Percentiles rank a stretch among this genome's conserved stretches.
Conservation (phyloP, 2,329 filamentous ascomycete genomes). For the Fusarium poae region DNA sequence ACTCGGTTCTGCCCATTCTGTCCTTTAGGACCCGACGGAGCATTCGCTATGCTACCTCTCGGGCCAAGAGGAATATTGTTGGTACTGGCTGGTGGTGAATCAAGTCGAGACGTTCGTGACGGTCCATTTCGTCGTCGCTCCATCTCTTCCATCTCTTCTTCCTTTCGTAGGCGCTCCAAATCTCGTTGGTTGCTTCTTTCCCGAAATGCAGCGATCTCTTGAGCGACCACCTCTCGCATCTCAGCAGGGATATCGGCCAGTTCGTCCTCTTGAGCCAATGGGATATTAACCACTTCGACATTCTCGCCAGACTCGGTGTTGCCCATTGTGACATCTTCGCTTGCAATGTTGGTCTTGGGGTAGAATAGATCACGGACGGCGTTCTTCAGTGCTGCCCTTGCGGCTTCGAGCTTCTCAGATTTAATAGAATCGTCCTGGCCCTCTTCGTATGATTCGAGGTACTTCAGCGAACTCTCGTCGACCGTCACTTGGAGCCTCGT, state of each 20-base stretch:
- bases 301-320: conserved; percentile 73
- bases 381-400: conserved; percentile 74
- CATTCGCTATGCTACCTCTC: conserved; percentile 72
- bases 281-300: conserved; percentile 90
- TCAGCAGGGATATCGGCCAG: conserved; percentile 94
- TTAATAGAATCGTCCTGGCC: conserved; percentile 72
- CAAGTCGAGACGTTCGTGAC: conserved; percentile 73
- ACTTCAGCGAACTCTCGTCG: conserved; percentile 85
- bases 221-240: conserved; percentile 94
- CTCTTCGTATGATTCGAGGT: conserved; percentile 84
- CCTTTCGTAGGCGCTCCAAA: conserved; percentile 84
- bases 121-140: conserved; percentile 80
- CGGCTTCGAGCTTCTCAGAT: conserved; percentile 77
- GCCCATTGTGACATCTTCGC: conserved; percentile 77
- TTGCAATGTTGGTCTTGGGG: conserved; percentile 62
- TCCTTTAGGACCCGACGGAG: conserved; percentile 74
- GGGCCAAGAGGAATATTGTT: conserved; percentile 59
- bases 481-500: conserved; percentile 78
- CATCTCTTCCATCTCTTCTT: conserved; percentile 92
- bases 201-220: conserved; percentile 93
- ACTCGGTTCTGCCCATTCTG: conserved; percentile 75
- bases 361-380: conserved; percentile 80
- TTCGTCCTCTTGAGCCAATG: conserved; percentile 89
- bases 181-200: conserved; percentile 91
- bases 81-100: conserved; percentile 76